phyloP scores from a whole-genome alignment of 441 rosid species.

The Erodium trifolium region DNA sequence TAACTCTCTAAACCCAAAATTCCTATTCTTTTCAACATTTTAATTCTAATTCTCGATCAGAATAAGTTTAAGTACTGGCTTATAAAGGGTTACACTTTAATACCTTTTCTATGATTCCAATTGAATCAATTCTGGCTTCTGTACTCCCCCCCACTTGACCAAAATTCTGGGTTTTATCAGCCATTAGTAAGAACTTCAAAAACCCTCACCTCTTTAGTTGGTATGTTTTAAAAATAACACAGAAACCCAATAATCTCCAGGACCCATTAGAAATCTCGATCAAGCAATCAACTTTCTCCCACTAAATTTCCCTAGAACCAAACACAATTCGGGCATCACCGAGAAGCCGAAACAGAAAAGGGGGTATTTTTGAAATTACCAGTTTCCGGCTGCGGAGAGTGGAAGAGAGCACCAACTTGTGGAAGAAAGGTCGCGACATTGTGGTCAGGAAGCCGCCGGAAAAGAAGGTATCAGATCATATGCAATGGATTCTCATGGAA shows the following conservation, averaged over 20 bases:
- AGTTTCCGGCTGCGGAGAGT: conserved; percentile 64
- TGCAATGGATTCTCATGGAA: not conserved
- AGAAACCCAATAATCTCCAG: conserved; percentile 3
- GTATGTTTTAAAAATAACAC: not conserved
- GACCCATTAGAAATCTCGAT: not conserved
- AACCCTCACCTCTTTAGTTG: not conserved
- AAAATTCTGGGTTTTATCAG: conserved; percentile 4
- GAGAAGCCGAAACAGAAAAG: not conserved
- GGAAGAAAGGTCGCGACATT: conserved; percentile 92
- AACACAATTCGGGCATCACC: not conserved
- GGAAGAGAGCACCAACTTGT: conserved; percentile 71
- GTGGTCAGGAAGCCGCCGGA: conserved; percentile 7
- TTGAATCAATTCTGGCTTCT: not conserved
- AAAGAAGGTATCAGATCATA: conserved; percentile 4
- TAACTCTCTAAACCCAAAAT: not conserved
- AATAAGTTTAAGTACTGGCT: not conserved
- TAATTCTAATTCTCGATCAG: not conserved
- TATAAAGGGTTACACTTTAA: not conserved
- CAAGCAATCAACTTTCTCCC: not conserved
- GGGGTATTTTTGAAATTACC: conserved; percentile 36
- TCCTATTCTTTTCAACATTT: not conserved
- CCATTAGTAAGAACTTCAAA: not conserved
- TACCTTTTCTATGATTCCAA: not conserved
- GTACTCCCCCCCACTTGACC: not conserved
- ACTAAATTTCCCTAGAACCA: conserved; percentile 6